Evolutionary conservation across 179 eudicot genomes (phyloP), one percentile per base, ranked within the genome.

Genomic region (Silene coronaria): DNA sequence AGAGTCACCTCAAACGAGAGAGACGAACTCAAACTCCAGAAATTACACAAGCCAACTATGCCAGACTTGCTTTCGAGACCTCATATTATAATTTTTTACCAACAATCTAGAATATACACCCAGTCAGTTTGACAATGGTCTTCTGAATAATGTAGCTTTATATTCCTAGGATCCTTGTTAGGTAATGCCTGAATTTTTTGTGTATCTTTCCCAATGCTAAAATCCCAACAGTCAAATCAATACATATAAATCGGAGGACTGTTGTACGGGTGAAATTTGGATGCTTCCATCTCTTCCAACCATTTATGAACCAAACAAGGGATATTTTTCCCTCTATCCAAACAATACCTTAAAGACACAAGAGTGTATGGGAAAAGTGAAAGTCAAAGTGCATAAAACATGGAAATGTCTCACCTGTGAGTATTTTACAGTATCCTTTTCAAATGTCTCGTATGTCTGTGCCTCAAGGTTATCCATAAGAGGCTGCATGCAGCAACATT

Each of bases 401-500:
- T 17, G 32, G 26, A 38, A 55, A 75, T 67, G 38, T 17, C 73
- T 23, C 76, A 93, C 98, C 92, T 93, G 98, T 76, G 72, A 79
- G 78, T 93, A 93, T 81, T 93, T 93, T 45, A 81, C 84, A 1
- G 87, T 86, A 79, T 93, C 98, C 83, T 92, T 93, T 67, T 95
- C 97, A 84, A 95, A 95, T 51, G 91, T 91, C 85, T 95, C 99
- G 72, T 95, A 95, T 5, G 97, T 95, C 82, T 92, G 97, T 67
- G 99, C 97, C 83, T 95, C 99, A 68, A 95, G 84, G 82, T 95
- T 95, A 84, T 95, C 99, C 99, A 95, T 92, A 67, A 95, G 99
- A 75, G 99, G 99, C 99, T 95, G 92, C 84, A 86, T 22, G 60
- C 30, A 70, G 24, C 70, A 75, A 62, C 42, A 75, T 21, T 30